Percentiles rank a stretch among this genome's conserved stretches.
Conservation (phyloP, 1,284 basidiomycete species). For the Sporisorium iseilematis-ciliati region DNA sequence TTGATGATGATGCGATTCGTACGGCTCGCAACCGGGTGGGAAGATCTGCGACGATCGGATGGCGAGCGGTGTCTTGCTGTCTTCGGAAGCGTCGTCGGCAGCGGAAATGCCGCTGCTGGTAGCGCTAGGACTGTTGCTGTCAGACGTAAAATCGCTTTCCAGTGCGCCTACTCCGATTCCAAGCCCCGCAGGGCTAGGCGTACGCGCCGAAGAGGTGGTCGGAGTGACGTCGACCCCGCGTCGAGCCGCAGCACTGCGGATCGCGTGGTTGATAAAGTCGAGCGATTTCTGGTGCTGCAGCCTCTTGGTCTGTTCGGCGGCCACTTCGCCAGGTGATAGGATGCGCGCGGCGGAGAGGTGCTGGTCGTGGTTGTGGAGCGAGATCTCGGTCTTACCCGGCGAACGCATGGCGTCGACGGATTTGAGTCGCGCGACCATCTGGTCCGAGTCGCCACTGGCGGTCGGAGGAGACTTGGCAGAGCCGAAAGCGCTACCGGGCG, state of each 20-base stretch:
- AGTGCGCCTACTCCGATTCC: conserved; percentile 59
- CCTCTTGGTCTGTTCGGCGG: conserved; percentile 24
- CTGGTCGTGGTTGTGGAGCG: conserved; percentile 39
- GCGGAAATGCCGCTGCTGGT: conserved; percentile 28
- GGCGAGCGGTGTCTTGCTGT: conserved; percentile 34
- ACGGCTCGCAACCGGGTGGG: conserved; percentile 40
- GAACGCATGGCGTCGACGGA: conserved; percentile 62
- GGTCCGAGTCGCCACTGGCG: conserved; percentile 19
- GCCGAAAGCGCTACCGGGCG: conserved; percentile 13
- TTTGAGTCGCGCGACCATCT: conserved; percentile 59
- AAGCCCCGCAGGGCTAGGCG: conserved; percentile 53
- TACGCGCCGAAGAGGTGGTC: conserved; percentile 18
- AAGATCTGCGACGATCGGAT: conserved; percentile 9
- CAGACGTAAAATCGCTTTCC: conserved; percentile 19
- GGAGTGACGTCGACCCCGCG: conserved; percentile 43
- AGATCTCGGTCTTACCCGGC: conserved; percentile 53
- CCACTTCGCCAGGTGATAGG: conserved; percentile 28
- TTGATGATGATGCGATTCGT: conserved; percentile 35
- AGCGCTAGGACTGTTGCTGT: conserved; percentile 26
- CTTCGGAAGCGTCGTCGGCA: conserved; percentile 20
- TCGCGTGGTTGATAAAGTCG: conserved; percentile 69
- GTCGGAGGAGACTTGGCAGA: conserved; percentile 11
- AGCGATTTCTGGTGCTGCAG: conserved; percentile 68
- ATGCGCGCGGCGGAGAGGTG: conserved; percentile 28
- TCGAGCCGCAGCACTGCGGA: conserved; percentile 67